These are phyloP conservation scores for Pachysandra terminalis DNA, from an alignment of 164 flowering plant genomes.

Conservation along the genomic window DNA sequence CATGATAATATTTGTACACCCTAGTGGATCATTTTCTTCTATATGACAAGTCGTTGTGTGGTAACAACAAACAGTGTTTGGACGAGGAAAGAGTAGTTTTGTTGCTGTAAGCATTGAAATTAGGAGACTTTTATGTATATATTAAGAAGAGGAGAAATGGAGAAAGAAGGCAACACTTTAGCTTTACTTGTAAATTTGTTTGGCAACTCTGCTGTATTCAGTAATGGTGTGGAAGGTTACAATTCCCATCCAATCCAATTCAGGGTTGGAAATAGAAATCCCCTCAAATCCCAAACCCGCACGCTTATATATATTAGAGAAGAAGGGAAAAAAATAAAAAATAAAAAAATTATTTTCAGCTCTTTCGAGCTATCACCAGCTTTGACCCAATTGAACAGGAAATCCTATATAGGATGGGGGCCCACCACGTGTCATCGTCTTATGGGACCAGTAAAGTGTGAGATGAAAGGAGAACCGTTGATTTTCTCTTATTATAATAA, in stretches of 20 bases:
- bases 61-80: not conserved
- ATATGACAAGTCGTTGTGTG: not conserved
- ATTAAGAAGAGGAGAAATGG: no score
- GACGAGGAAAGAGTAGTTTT: not conserved
- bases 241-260: not conserved
- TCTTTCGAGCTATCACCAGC: not conserved
- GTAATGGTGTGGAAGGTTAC: no score
- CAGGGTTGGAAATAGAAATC: not conserved
- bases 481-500: not conserved
- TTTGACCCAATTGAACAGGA: conserved; percentile 13
- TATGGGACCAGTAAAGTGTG: not conserved
- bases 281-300: not conserved
- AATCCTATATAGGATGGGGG: not conserved
- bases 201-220: no score
- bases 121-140: not conserved
- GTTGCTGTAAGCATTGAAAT: not conserved
- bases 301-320: no score
- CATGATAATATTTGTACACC: no score
- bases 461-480: conserved; percentile 2
- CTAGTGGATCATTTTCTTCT: no score
- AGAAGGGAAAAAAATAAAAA: no score
- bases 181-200: no score
- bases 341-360: not conserved
- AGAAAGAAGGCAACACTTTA: no score
- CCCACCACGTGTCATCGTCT: conserved; percentile 14